Conservation (phyloP, 441 rosid genomes). For the Eutrema salsugineum region DNA sequence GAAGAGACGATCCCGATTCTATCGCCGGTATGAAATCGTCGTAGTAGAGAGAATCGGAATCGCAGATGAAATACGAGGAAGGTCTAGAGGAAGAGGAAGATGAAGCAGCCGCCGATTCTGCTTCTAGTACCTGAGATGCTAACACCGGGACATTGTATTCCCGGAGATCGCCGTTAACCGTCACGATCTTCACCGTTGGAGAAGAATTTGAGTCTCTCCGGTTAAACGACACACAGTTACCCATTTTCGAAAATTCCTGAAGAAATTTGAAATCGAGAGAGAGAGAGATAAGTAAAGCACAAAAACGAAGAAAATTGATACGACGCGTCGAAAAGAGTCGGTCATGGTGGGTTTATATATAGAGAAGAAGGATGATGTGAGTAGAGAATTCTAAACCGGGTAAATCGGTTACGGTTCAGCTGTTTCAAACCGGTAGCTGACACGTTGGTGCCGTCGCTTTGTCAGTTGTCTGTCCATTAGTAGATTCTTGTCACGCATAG, state of each 20-base stretch:
- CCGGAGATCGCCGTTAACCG: slow-evolving; percentile 48
- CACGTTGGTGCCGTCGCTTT: neutral
- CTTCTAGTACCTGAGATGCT: slow-evolving; percentile 45
- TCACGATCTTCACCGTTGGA: slow-evolving; percentile 46
- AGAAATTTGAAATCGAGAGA: neutral
- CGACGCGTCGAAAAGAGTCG: slow-evolving; percentile 15
- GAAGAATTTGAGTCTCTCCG: slow-evolving; percentile 6
- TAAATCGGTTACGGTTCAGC: neutral
- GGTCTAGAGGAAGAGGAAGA: slow-evolving; percentile 28
- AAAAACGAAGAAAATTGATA: neutral
- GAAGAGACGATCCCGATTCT: slow-evolving; percentile 30
- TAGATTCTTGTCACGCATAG: slow-evolving; percentile 16
- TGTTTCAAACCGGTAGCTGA: slow-evolving; percentile 8
- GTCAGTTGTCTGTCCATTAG: slow-evolving; percentile 19
- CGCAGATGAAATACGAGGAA: slow-evolving; percentile 43
- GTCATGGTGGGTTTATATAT: slow-evolving; percentile 10
- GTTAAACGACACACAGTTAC: slow-evolving; percentile 23
- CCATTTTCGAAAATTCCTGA: slow-evolving; percentile 8
- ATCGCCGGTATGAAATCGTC: slow-evolving; percentile 59
- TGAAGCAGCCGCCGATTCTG: slow-evolving; percentile 33
- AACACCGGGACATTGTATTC: slow-evolving; percentile 43
- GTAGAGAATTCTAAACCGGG: slow-evolving; percentile 3
- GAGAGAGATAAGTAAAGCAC: neutral
- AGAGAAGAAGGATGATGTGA: neutral
- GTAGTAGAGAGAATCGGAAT: slow-evolving; percentile 50